Percentiles rank a stretch among this genome's conserved stretches.
These are phyloP conservation scores for Apiotrichum porosum DNA, from an alignment of 1,284 basidiomycete genomes.

Conservation along the genomic window DNA sequence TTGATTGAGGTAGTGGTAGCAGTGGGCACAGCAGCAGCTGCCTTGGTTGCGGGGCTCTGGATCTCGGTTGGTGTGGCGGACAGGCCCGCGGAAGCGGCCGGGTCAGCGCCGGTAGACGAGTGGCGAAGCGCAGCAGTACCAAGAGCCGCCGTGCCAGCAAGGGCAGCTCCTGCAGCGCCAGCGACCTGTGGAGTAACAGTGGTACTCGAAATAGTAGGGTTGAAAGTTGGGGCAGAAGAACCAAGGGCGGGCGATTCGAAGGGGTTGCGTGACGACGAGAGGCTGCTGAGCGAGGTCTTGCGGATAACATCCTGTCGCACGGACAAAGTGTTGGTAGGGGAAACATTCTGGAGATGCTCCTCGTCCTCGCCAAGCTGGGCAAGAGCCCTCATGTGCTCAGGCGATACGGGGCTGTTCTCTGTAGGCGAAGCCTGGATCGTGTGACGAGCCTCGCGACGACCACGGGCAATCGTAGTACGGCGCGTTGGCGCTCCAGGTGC, in stretches of 20 bases:
- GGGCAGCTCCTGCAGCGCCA: background rate
- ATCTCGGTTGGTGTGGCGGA: background rate
- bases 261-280: conserved; percentile 35
- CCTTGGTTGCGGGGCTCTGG: background rate
- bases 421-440: conserved; percentile 47
- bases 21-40: background rate
- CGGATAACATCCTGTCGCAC: conserved; percentile 12
- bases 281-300: conserved; percentile 26
- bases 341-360: conserved; percentile 8
- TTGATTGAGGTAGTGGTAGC: background rate
- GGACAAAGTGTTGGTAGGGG: background rate
- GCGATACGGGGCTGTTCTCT: conserved; percentile 6
- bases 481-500: conserved; percentile 29
- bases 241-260: conserved; percentile 37
- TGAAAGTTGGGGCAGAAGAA: background rate
- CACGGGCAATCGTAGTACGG: conserved; percentile 48
- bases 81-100: too few species aligned
- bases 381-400: conserved; percentile 5
- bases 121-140: background rate
- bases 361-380: conserved; percentile 7
- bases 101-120: too few species aligned
- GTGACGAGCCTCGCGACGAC: conserved; percentile 51
- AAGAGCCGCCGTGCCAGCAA: conserved; percentile 4
- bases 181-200: background rate
- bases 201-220: background rate